Percentiles rank a stretch among this genome's conserved stretches.
These are phyloP conservation scores for Alternaria panax DNA, from an alignment of 2,329 filamentous ascomycete species.

Conservation along the genomic window DNA sequence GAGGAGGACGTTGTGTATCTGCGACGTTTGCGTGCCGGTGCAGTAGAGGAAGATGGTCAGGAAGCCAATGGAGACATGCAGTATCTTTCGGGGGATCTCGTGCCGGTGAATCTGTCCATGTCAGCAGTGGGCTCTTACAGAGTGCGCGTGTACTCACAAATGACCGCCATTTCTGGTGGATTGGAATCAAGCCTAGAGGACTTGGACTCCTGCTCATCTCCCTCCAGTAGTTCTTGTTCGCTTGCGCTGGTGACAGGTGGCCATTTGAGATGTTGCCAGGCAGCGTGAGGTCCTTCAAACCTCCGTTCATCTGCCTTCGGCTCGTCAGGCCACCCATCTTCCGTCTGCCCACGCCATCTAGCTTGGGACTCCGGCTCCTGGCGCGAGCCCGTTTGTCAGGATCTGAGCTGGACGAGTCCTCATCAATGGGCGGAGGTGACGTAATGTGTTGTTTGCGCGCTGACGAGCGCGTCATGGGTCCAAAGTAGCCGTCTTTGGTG, in stretches of 20 bases:
- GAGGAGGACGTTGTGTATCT: conserved; percentile 86
- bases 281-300: conserved; percentile 50
- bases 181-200: conserved; percentile 91
- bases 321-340: conserved; percentile 63
- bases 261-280: conserved; percentile 64
- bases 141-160: conserved; percentile 65
- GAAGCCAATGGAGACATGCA: conserved; percentile 97
- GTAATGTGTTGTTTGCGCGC: conserved; percentile 64
- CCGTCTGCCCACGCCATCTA: conserved; percentile 47
- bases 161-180: conserved; percentile 88
- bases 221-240: conserved; percentile 78
- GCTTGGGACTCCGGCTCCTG: conserved; percentile 70
- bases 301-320: conserved; percentile 49
- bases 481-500: conserved; percentile 68
- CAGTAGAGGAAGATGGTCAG: conserved; percentile 87
- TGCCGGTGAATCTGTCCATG: conserved; percentile 75
- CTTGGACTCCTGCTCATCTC: conserved; percentile 91
- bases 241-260: conserved; percentile 71
- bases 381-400: conserved; percentile 65
- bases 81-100: conserved; percentile 90
- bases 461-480: conserved; percentile 79
- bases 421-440: conserved; percentile 67
- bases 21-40: conserved; percentile 74
- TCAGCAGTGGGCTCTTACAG: conserved; percentile 18
- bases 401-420: conserved; percentile 65